phyloP scores from a whole-genome alignment of 2,329 filamentous ascomycete genomes.

The Diaporthe humulicola region DNA sequence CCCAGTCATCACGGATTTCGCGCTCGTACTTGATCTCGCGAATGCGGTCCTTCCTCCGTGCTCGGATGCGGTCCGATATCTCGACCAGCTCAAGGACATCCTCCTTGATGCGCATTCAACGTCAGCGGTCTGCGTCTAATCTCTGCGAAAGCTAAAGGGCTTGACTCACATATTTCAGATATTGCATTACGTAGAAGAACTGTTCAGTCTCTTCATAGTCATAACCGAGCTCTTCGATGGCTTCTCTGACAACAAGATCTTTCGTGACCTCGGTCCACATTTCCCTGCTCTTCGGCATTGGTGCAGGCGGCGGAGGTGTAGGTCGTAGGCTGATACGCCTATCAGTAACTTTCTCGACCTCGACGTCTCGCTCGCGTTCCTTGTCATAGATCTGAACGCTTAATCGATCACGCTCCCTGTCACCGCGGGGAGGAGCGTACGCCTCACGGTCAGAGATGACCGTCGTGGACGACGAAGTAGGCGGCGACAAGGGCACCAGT shows the following conservation, averaged over 20 bases:
- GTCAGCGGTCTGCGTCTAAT: conserved; percentile 50
- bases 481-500: conserved; percentile 51
- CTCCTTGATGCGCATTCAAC: conserved; percentile 67
- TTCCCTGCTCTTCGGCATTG: conserved; percentile 62
- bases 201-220: conserved; percentile 90
- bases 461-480: conserved; percentile 44
- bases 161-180: conserved; percentile 84
- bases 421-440: conserved; percentile 47
- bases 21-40: conserved; percentile 72
- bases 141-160: neutral
- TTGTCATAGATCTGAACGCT: conserved; percentile 61
- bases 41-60: conserved; percentile 65
- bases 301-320: conserved; percentile 50
- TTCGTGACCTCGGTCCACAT: conserved; percentile 99
- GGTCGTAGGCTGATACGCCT: conserved; percentile 57
- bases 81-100: conserved; percentile 89
- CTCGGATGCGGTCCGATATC: conserved; percentile 84
- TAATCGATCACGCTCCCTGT: conserved; percentile 55
- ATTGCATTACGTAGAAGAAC: conserved; percentile 94
- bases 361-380: conserved; percentile 60
- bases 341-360: conserved; percentile 70
- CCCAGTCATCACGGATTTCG: conserved; percentile 65
- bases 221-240: conserved; percentile 87
- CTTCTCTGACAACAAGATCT: conserved; percentile 87
- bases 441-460: conserved; percentile 43